Base-by-base conservation (phyloP, 2,329 filamentous ascomycete genomes). In the Magnaporthiopsis incrustans region DNA sequence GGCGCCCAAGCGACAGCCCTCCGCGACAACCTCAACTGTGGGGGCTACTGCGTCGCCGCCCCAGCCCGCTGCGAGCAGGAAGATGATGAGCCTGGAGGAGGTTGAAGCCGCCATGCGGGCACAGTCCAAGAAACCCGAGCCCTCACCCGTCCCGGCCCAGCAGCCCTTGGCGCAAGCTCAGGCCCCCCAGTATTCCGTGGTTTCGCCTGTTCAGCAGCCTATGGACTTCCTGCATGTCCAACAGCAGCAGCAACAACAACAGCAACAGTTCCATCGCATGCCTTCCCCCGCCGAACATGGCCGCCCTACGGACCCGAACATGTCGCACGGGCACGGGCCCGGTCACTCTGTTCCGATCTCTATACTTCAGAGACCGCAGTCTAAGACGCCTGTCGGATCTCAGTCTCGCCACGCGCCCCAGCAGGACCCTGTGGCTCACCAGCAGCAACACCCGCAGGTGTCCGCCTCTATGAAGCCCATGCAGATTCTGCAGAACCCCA, bases 41-140 rank as follows among this genome's bases (percentile, higher is more conserved):
- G 68, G 68, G 26, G 66, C 68, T 65, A 57, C 68, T 30, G 66
- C 77, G 69, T 67, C 78, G 22, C 70, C 72, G n/a, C 70, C 71
- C 27, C 67, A 75, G 25, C 69, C 73, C 8, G 71, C 71, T 11
- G 68, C 76, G 6, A 73, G 82, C 57, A 87, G 87, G 71, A 97
- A 93, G 79, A 89, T 97, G 78, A 88, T 99, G 89, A 98, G 92
- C 71, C 76, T 99, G 71, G 95, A 98, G 74, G 95, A 99, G 78
- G 93, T 99, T 26, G 95, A 99, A 78, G 94, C 94, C 63, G 88
- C 92, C 68, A 93, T 99, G 89, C 86, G 90, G 66, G 82, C 85
- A 44, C 89, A 93, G 69, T 78, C 85, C 38, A 83, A 85, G 70
- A 82, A 82, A 67, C 77, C 79, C 72, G 68, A 74, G 53, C 73